Base-by-base conservation (phyloP, 495 filamentous ascomycete species). In the Eremomyces bilateralis region DNA sequence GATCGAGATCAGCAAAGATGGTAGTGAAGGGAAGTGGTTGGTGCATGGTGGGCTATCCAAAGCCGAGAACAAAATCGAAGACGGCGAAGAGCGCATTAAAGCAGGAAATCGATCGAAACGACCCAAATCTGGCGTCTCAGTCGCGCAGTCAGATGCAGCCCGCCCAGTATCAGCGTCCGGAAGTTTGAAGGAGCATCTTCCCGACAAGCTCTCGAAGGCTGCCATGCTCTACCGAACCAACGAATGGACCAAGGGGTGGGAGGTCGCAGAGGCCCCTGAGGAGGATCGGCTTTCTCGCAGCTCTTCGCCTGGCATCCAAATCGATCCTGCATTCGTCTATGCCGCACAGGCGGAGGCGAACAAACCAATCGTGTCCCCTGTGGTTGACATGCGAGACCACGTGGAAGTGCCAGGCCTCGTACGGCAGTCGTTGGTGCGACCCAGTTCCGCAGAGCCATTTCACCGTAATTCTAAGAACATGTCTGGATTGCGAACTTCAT, bases 171-270 rank as follows among this genome's bases (percentile, higher is more conserved):
- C 57, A 21, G 48, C 66, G 6, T 58, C 55, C 12, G 44, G 36
- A 4, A 43, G 40, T 29, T 31, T 53, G 4, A 62, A 56, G 36
- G 58, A 58, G 1, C 58, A 59, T 20, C 54, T 74, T 2, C 69
- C 70, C 2, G 43, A 53, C 2, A 59, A 58, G 15, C 33, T 72
- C n/a, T 84, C 84, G 1, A 73, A 62, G 35, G 61, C 92, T 8
- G 71, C 81, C 0, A 60, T 77, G 47, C 77, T 73, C 0, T 94
- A 88, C 45, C 69, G 85, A 31, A 94, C 83, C 3, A 91, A 92
- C 43, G 84, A 95, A 57, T 95, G 85, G 85, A 82, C 84, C 0
- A 93, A 93, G 47, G 81, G 93, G 53, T 57, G 91, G 15, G 67
- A 71, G 20, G 54, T 63, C 28, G 85, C 85, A 3, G 85, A 93